phyloP scores from a whole-genome alignment of 2,329 filamentous ascomycete species.

The Endoconidiophora laricicola region DNA sequence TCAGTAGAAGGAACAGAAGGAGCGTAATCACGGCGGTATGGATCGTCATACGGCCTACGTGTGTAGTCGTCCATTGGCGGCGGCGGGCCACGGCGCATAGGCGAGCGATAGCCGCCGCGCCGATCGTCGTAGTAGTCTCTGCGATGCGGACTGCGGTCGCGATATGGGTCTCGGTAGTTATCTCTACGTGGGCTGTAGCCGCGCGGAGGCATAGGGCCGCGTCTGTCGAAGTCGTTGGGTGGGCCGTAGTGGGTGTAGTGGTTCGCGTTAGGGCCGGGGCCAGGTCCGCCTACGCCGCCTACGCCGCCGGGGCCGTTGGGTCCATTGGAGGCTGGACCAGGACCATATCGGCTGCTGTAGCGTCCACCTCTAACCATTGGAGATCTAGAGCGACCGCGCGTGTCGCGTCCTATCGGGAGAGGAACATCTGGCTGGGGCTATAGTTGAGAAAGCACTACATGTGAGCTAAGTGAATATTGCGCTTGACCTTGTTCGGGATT shows the following conservation, averaged over 20 bases:
- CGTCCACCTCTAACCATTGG: conserved; percentile 40
- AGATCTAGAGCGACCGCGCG: conserved; percentile 60
- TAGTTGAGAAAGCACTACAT: neutral
- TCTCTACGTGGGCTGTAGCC: conserved; percentile 69
- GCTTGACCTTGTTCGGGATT: too few relatives aligned
- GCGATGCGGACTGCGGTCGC: conserved; percentile 69
- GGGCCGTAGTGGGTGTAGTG: conserved; percentile 1
- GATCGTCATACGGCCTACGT: conserved; percentile 56
- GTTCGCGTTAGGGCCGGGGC: neutral
- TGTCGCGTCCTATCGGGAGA: conserved; percentile 31
- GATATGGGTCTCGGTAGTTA: conserved; percentile 55
- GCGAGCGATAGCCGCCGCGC: conserved; percentile 59
- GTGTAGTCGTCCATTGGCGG: conserved; percentile 58
- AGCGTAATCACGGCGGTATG: conserved; percentile 54
- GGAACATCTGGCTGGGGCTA: conserved; percentile 68
- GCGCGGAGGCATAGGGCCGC: conserved; percentile 43
- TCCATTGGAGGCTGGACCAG: conserved; percentile 16
- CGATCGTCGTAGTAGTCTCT: conserved; percentile 79
- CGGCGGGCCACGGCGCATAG: conserved; percentile 55
- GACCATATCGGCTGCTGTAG: neutral
- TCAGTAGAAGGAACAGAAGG: conserved; percentile 42
- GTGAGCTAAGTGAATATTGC: too few relatives aligned
- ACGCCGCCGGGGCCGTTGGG: conserved; percentile 13
- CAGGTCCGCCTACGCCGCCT: neutral
- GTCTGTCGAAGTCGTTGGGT: conserved; percentile 57